Conservation (phyloP, 108 stramenopile genomes). For the Pseudonitzschia pungens region DNA sequence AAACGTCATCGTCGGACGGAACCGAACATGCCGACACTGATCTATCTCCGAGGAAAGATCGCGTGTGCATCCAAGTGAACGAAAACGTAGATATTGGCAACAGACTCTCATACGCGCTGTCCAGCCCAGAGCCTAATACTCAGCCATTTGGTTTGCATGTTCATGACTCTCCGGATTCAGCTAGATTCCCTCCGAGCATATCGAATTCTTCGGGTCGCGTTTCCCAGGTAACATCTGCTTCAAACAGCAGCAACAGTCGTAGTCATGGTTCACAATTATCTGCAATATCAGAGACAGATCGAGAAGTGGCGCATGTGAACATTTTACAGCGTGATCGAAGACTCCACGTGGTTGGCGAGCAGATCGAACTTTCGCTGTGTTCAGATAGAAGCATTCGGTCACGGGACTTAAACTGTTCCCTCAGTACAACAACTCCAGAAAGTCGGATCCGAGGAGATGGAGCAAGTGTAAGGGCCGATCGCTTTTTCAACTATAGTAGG, state of each 20-base stretch:
- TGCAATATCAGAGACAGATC: constrained; percentile 40
- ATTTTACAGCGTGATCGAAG: constrained; percentile 15
- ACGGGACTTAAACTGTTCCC: not conserved
- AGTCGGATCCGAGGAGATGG: constrained; percentile 31
- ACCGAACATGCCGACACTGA: not conserved
- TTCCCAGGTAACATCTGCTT: constrained; percentile 30
- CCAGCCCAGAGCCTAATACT: constrained; percentile 19
- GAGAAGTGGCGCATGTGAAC: constrained; percentile 40
- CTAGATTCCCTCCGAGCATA: constrained; percentile 21
- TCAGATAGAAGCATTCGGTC: not conserved
- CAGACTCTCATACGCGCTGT: not conserved
- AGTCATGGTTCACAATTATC: constrained; percentile 17
- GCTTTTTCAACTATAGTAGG: constrained; percentile 30
- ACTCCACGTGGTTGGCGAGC: not conserved
- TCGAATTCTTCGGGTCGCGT: constrained; percentile 36
- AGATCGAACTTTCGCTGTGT: constrained; percentile 5
- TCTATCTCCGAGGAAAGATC: not conserved
- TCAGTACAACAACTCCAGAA: not conserved
- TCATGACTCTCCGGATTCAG: constrained; percentile 38
- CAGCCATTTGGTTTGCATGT: constrained; percentile 12
- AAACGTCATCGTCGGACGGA: not conserved
- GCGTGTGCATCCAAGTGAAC: constrained; percentile 3
- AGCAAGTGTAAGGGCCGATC: constrained; percentile 33
- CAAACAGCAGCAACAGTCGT: constrained; percentile 19
- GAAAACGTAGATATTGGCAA: not conserved